Evolutionary conservation across 148 eudicot genomes (phyloP).

Genomic region (Silene conica): DNA sequence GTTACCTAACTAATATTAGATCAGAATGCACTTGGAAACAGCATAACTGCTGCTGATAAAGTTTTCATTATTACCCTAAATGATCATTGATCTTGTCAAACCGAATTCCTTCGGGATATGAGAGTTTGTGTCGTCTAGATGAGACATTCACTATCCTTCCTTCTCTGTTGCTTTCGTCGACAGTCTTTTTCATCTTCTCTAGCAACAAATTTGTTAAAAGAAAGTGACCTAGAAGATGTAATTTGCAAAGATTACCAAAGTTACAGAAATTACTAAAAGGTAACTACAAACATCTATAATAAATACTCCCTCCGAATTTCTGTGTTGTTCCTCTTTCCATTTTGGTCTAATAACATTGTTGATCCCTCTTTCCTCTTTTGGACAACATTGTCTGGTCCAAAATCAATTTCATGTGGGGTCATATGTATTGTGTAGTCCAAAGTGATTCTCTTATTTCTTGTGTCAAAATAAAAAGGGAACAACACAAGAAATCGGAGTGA

Average conservation of each 20-base stretch:
- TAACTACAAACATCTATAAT: background rate
- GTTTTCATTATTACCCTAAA: conserved; percentile 34
- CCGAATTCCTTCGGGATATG: conserved; percentile 64
- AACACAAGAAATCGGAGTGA: too few species aligned
- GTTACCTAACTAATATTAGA: background rate
- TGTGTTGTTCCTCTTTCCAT: too few species aligned
- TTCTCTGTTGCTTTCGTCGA: conserved; percentile 34
- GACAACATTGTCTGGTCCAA: too few species aligned
- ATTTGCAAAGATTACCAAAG: conserved; percentile 3
- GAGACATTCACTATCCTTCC: conserved; percentile 74
- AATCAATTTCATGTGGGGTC: too few species aligned
- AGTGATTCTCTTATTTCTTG: too few species aligned
- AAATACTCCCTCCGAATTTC: too few species aligned
- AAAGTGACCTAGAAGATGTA: conserved; percentile 51
- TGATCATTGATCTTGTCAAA: conserved; percentile 57
- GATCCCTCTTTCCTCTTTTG: too few species aligned
- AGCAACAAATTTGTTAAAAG: conserved; percentile 54
- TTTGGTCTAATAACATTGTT: too few species aligned
- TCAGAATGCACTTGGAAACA: background rate
- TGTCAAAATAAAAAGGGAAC: too few species aligned
- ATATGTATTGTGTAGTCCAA: too few species aligned
- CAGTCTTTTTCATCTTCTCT: conserved; percentile 63
- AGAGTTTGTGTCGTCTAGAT: conserved; percentile 45
- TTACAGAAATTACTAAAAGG: background rate
- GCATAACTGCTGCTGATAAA: background rate